These are phyloP conservation scores for Tolypocladium cylindrosporum DNA, from an alignment of 2,329 filamentous ascomycete genomes.

Conservation along the genomic window DNA sequence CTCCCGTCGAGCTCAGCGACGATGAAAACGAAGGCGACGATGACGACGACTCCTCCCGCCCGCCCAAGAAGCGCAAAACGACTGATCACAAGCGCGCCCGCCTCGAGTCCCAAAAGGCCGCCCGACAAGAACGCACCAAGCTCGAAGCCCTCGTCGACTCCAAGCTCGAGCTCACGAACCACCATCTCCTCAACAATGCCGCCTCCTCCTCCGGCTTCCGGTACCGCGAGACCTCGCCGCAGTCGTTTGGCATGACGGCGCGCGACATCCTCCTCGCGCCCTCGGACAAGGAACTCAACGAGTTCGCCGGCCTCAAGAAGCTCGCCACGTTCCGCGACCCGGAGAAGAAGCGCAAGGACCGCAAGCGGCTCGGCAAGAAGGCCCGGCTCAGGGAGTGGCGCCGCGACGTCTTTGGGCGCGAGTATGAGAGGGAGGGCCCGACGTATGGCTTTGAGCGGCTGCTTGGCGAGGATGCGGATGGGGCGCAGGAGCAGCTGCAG, in stretches of 20 bases:
- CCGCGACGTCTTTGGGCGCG: slow-evolving; percentile 50
- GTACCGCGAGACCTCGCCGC: slow-evolving; percentile 89
- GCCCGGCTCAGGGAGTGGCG: slow-evolving; percentile 81
- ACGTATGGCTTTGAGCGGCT: slow-evolving; percentile 45
- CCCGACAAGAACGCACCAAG: slow-evolving; percentile 71
- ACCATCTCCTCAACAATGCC: slow-evolving; percentile 37
- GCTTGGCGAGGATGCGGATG: slow-evolving; percentile 14
- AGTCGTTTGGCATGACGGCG: slow-evolving; percentile 79
- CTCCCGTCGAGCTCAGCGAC: slow-evolving; percentile 43
- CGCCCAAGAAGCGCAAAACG: slow-evolving; percentile 50
- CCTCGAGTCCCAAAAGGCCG: slow-evolving; percentile 53
- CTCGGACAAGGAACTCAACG: slow-evolving; percentile 75
- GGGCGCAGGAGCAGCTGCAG: neutral
- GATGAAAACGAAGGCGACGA: slow-evolving; percentile 26
- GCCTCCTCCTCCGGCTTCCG: slow-evolving; percentile 53
- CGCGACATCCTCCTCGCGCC: slow-evolving; percentile 85
- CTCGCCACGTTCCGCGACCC: slow-evolving; percentile 79
- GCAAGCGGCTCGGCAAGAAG: slow-evolving; percentile 87
- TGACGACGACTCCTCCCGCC: slow-evolving; percentile 30
- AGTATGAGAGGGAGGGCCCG: slow-evolving; percentile 45
- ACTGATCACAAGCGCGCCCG: slow-evolving; percentile 51
- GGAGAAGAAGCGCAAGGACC: slow-evolving; percentile 82
- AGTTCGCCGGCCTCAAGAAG: slow-evolving; percentile 91
- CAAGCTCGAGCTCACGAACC: slow-evolving; percentile 64
- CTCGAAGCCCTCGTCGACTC: slow-evolving; percentile 81